Conservation (phyloP, 2,329 filamentous ascomycete species). For the Penicillium paneum region DNA sequence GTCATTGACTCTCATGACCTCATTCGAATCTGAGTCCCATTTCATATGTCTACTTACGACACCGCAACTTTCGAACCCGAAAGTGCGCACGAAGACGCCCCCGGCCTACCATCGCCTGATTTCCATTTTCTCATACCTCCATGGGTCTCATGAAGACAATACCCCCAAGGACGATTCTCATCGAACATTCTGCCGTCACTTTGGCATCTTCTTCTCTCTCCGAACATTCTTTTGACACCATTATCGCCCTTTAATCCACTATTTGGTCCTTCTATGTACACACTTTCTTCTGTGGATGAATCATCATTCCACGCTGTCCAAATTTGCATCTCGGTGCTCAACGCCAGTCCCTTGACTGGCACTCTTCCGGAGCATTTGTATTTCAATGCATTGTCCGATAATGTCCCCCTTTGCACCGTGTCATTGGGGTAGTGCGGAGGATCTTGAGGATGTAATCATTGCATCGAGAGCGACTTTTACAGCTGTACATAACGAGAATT, state of each 20-base stretch:
- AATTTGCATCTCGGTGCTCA: constrained; percentile 28
- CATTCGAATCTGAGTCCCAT: constrained; percentile 8
- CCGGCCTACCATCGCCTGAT: constrained; percentile 4
- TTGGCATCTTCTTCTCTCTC: constrained; percentile 11
- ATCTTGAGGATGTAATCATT: constrained; percentile 8
- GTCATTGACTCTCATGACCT: constrained; percentile 2
- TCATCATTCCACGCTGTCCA: constrained; percentile 23
- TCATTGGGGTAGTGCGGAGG: constrained; percentile 5
- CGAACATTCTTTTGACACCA: constrained; percentile 7
- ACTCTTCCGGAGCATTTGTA: constrained; percentile 13
- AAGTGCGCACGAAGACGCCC: constrained; percentile 8
- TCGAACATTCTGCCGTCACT: constrained; percentile 6
- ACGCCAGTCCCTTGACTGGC: constrained; percentile 16
- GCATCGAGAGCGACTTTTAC: constrained; percentile 23
- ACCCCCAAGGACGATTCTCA: not conserved
- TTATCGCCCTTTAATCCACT: constrained; percentile 34
- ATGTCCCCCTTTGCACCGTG: constrained; percentile 1
- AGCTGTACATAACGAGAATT: constrained; percentile 34
- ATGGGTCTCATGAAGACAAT: constrained; percentile 1
- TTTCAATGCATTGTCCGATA: constrained; percentile 11
- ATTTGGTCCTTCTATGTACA: constrained; percentile 31
- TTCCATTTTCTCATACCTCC: not conserved
- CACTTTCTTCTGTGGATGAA: constrained; percentile 19
- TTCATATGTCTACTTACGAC: constrained; percentile 16
- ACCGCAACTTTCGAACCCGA: constrained; percentile 4